Percentiles rank a stretch among this genome's conserved stretches.
These are phyloP conservation scores for Colletotrichum sp. DNA, from an alignment of 2,329 filamentous ascomycete genomes.

Conservation along the genomic window DNA sequence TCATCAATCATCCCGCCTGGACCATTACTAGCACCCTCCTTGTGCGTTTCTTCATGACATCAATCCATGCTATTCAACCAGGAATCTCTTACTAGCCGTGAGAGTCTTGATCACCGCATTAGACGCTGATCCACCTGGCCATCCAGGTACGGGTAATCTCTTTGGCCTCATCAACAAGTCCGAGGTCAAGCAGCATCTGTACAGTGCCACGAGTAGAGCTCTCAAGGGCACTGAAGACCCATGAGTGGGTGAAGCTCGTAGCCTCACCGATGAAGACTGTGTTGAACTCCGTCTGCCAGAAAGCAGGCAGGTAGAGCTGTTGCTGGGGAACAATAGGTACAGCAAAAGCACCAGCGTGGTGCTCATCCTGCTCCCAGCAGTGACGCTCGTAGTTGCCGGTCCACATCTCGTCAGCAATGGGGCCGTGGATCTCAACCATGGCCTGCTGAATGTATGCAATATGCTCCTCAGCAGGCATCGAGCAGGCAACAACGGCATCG, in stretches of 20 bases:
- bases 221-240: constrained; percentile 56
- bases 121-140: constrained; percentile 55
- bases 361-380: constrained; percentile 63
- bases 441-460: constrained; percentile 57
- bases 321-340: constrained; percentile 58
- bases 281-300: constrained; percentile 62
- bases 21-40: neutral
- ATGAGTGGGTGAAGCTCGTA: constrained; percentile 62
- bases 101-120: neutral
- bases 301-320: constrained; percentile 64
- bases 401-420: constrained; percentile 49
- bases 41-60: neutral
- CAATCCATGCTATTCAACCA: neutral
- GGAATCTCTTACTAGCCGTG: neutral
- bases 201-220: constrained; percentile 59
- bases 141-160: constrained; percentile 61
- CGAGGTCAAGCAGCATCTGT: constrained; percentile 59
- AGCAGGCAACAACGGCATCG: constrained; percentile 41
- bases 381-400: constrained; percentile 63
- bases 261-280: constrained; percentile 35
- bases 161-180: constrained; percentile 67
- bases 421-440: constrained; percentile 60
- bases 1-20: neutral
- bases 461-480: constrained; percentile 56
- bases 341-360: constrained; percentile 62